These are phyloP conservation scores for Marasmius tenuissimus DNA, from an alignment of 1,284 basidiomycete genomes.

Conservation along the genomic window DNA sequence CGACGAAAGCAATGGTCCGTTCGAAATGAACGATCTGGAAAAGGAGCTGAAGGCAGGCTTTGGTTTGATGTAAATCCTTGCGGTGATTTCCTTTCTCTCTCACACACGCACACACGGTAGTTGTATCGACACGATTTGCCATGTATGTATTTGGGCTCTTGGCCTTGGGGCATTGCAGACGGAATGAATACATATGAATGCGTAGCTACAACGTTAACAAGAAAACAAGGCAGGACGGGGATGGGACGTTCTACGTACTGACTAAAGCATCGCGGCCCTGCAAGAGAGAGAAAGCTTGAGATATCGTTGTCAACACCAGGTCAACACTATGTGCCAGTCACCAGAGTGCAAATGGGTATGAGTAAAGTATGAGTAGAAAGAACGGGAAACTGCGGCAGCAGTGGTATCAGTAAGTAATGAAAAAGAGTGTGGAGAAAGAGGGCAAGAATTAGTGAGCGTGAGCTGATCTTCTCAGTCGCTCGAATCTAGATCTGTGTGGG, in stretches of 20 bases:
- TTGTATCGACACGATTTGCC: no score
- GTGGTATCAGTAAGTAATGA: neutral
- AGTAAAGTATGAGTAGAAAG: neutral
- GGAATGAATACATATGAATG: no score
- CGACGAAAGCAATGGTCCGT: neutral
- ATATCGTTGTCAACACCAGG: neutral
- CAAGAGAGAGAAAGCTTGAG: neutral
- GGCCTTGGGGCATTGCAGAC: no score
- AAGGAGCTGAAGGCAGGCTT: constrained; percentile 50
- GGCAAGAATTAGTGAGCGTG: neutral
- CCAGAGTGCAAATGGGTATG: neutral
- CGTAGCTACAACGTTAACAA: neutral
- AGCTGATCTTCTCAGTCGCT: neutral
- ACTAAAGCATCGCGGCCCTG: neutral
- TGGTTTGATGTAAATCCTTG: constrained; percentile 35
- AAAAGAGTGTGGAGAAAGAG: neutral
- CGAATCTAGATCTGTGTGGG: neutral
- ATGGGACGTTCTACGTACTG: neutral
- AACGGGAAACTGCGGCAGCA: neutral
- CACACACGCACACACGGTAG: no score
- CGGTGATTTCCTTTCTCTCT: neutral
- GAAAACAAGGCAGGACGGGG: neutral
- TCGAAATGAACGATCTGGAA: constrained; percentile 36
- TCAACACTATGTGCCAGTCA: neutral
- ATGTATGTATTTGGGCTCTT: no score